A percentile compares a stretch with the other conserved stretches of the same genome.
Evolutionary conservation across 176 grass and related monocot species (phyloP).

Genomic region (Panicum miliaceum): DNA sequence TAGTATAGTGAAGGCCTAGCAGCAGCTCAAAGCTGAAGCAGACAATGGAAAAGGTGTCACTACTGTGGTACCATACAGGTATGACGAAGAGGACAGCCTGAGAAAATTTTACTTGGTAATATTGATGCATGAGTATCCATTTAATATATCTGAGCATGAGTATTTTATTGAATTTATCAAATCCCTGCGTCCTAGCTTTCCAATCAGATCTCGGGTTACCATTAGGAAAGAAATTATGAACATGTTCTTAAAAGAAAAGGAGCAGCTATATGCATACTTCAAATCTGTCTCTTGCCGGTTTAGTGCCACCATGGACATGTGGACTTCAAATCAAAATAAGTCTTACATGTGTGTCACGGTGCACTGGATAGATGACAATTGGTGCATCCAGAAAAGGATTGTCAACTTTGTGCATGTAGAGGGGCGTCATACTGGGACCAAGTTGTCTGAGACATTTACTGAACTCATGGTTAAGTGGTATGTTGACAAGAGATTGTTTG

Average conservation of each 20-base stretch:
- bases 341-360: background rate
- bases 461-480: too few species aligned
- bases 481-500: too few species aligned
- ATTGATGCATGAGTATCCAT: too few species aligned
- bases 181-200: too few species aligned
- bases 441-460: background rate
- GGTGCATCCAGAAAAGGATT: background rate
- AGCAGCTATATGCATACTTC: too few species aligned
- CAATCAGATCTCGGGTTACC: too few species aligned
- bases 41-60: background rate
- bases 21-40: background rate
- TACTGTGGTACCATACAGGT: background rate
- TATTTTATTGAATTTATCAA: too few species aligned
- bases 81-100: background rate
- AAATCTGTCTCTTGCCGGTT: background rate
- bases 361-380: background rate
- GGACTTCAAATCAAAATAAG: background rate
- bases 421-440: background rate
- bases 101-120: background rate
- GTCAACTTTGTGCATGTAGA: background rate
- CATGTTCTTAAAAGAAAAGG: too few species aligned
- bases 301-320: background rate
- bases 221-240: too few species aligned
- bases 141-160: too few species aligned
- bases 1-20: background rate